Evolutionary conservation across 2,329 filamentous ascomycete genomes (phyloP), one percentile per base, ranked within the genome.

Genomic region (Clarireedia hainanense): DNA sequence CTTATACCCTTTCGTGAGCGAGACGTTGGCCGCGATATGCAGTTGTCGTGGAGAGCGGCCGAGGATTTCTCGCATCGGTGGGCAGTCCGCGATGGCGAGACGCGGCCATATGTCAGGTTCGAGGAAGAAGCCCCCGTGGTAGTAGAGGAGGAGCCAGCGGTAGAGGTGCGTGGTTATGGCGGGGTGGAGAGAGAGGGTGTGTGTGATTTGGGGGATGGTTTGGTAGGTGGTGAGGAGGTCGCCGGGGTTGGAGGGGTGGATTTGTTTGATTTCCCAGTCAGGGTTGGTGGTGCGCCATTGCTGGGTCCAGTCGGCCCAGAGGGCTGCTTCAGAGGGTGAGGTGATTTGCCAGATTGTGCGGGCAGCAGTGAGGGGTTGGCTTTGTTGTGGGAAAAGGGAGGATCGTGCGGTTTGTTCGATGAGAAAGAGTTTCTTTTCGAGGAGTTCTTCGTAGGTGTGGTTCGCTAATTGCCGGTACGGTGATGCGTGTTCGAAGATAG

Each of bases 121-220:
- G 4, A 60, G 26, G 23, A 55, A 63, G 12, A 64, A 59, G 1
- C 63, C 61, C 0, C 63, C 63, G 58, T 63, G 39, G 40, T 60
- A 64, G 60, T 61, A 65, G 4, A 65, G 50, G 6, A 65, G 10
- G 6, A 64, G 27, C 56, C 62, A 63, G 17, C 58, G 56, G 6
- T 56, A 34, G 15, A 65, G 30, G 50, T 65, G 58, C 12, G 54
- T 47, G 40, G 51, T 43, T 9, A 64, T 40, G 20, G 40, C 39
- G 6, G 57, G 52, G 17, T 57, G 50, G 5, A 37, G 26, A 4
- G 47, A 37, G 14, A 57, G 56, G 5, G 58, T 51, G 10, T 50
- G 24, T 23, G 26, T 27, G 14, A 64, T 60, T 17, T 56, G 48
- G 4, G 59, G 59, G 10, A 63, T 55, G 20, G 49, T 34, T 17